Evolutionary conservation across 495 filamentous ascomycete genomes (phyloP), one percentile per base, ranked within the genome.

Genomic region (Daldinia caldariorum): DNA sequence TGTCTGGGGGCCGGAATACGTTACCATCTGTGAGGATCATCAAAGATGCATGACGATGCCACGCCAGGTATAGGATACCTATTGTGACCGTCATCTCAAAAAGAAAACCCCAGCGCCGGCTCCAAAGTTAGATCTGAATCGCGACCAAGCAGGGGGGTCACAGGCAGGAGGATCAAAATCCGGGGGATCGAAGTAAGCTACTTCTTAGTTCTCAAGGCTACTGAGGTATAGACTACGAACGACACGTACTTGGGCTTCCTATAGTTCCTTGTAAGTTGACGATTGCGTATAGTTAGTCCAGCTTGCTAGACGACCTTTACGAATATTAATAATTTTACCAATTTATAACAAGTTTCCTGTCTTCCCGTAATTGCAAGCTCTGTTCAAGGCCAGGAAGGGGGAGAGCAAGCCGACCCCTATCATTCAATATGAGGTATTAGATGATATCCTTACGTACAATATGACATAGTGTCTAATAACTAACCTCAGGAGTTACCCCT

Each of bases 1-100:
- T 14, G 43, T 53, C 7, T 59, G 63, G 63, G 63, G 63, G 7
- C 63, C 63, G 29, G 43, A 59, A 20, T 59, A 59, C 22, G 35
- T 66, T 37, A 8, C 6, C 37, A 14, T 1, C 12, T 66, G 59
- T 35, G 3, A 18, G 16, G 8, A 37, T 37, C 29, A n/a, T 31
- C 32, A 3, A 14, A 32, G 14, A 54, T 32, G 50, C 47, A 22
- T 50, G 47, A 22, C 47, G 9, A 50, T 50, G 18, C 47, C 47
- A 14, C 34, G 34, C 9, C 34, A 35, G 9, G 34, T 35, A 10
- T 10, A 10, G 2, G 34, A 35, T 35, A 35, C 34, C 9, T 35
- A 35, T 35, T 35, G 34, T 4, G 43, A 20, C 7, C 0, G 16
- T 47, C 43, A n/a, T 47, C 43, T 2, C 7, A 47, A 35, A 35